Conservation (phyloP, 2,329 filamentous ascomycete species). For the Rhytidhysteron rufulum region DNA sequence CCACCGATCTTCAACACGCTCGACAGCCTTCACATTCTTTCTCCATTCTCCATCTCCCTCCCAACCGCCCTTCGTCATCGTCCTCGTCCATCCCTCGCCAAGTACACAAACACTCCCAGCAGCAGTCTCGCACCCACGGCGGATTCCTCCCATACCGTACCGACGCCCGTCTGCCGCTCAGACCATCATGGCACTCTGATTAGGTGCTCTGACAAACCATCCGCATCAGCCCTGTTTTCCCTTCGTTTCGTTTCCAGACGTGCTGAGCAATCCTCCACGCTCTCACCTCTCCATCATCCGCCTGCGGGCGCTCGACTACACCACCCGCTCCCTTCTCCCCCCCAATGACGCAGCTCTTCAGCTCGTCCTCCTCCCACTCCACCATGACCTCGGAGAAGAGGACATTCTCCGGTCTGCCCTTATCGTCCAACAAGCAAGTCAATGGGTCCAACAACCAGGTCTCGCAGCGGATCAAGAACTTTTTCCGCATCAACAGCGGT, state of each 20-base stretch:
- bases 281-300: background rate
- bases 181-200: constrained; percentile 4
- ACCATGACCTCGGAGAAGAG: constrained; percentile 42
- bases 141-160: no score
- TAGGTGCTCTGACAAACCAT: constrained; percentile 1
- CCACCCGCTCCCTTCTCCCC: background rate
- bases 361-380: constrained; percentile 33
- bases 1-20: constrained; percentile 1
- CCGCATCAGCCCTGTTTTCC: background rate
- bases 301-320: background rate
- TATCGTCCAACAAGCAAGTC: constrained; percentile 45
- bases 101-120: no score
- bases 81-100: no score
- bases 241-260: background rate
- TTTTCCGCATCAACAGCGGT: constrained; percentile 62
- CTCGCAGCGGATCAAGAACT: constrained; percentile 64
- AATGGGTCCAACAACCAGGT: constrained; percentile 52
- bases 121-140: no score
- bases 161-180: background rate
- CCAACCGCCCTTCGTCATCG: constrained; percentile 6
- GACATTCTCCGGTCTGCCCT: constrained; percentile 45
- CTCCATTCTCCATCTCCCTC: constrained; percentile 23
- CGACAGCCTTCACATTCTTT: constrained; percentile 7
- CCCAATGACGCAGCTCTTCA: constrained; percentile 43
- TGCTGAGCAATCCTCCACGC: background rate